These are phyloP conservation scores for Blastobotrys elegans DNA, from an alignment of 1,139 yeast genomes.

Conservation along the genomic window DNA sequence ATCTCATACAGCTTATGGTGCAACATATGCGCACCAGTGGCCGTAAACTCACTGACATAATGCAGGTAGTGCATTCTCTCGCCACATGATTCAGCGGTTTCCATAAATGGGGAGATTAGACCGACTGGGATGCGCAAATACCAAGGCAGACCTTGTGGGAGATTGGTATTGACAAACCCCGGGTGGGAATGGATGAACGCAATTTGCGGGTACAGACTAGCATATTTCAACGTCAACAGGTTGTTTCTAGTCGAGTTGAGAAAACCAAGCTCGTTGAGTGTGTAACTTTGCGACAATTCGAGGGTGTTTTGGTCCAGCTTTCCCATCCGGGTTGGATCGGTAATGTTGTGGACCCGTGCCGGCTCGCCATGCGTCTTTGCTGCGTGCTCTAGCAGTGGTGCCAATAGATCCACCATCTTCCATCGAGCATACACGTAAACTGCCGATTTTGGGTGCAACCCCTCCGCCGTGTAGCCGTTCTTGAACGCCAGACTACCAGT, in stretches of 20 bases:
- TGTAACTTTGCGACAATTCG: slow-evolving; percentile 23
- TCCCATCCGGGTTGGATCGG: slow-evolving; percentile 25
- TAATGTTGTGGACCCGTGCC: slow-evolving; percentile 29
- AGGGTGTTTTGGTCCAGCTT: slow-evolving; percentile 23
- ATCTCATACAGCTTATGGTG: slow-evolving; percentile 15
- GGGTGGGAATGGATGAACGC: slow-evolving; percentile 29
- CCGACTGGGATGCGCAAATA: neutral
- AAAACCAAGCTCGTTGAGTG: slow-evolving; percentile 16
- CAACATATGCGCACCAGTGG: slow-evolving; percentile 15
- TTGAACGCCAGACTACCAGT: slow-evolving; percentile 22
- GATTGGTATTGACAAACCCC: slow-evolving; percentile 28
- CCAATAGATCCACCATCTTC: slow-evolving; percentile 23
- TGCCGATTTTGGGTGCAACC: slow-evolving; percentile 27
- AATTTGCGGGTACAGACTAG: slow-evolving; percentile 26
- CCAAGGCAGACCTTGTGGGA: slow-evolving; percentile 17
- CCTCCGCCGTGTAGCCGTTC: slow-evolving; percentile 28
- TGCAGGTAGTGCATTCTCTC: neutral
- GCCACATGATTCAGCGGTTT: neutral
- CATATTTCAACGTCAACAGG: slow-evolving; percentile 17
- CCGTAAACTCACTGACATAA: neutral
- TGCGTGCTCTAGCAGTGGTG: slow-evolving; percentile 27
- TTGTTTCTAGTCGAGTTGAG: neutral
- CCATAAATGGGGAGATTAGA: neutral
- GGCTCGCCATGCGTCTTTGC: slow-evolving; percentile 25
- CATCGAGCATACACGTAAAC: slow-evolving; percentile 29